Base-by-base conservation (phyloP, 768 basidiomycete species). In the Leucosporidium scottii region DNA sequence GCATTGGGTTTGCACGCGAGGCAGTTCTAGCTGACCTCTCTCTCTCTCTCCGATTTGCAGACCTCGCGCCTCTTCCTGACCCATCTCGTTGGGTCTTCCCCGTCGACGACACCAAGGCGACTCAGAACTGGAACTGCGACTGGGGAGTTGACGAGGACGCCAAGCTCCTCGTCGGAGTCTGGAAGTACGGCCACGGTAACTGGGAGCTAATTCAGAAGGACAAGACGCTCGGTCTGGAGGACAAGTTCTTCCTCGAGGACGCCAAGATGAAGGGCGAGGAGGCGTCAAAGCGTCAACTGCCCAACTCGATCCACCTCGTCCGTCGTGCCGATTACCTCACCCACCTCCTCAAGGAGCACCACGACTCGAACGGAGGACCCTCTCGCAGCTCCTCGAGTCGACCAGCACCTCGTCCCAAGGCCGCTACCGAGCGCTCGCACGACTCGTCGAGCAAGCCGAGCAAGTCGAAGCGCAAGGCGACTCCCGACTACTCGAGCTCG, bases 161-260 rank as follows among this genome's bases (percentile, higher is more conserved):
- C 5, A 90, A 93, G 86, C 83, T 99, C 23, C 84, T 99, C 48
- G 87, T 97, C 57, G 96, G 96, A 47, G 91, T 96, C 15, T 97
- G 84, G 81, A 75, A 88, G 25, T 88, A 98, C 74, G 96, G 96
- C 25, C 94, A 98, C 76, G 94, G 93, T 20, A 90, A 89, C 75
- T 99, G 96, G 96, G 96, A 98, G 76, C 84, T 84, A 30, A 98
- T 98, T 83, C 85, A 86, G 64, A 90, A 93, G 79, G 96, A 99
- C 77, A 78, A 85, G 18, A 85, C 85, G 67, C 85, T 99, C 18
- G 85, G 86, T 3, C 82, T 99, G 20, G 84, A 86, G 2, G 91
- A 88, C 78, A 97, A 97, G 77, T 94, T 99, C 81, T 98, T 97
- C 85, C 83, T 99, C 61, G 96, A 97, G 77, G 93, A 97, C 78